Percentiles rank a stretch among this genome's conserved stretches.
Conservation (phyloP, 257 asterid species). For the Penstemon davidsonii region DNA sequence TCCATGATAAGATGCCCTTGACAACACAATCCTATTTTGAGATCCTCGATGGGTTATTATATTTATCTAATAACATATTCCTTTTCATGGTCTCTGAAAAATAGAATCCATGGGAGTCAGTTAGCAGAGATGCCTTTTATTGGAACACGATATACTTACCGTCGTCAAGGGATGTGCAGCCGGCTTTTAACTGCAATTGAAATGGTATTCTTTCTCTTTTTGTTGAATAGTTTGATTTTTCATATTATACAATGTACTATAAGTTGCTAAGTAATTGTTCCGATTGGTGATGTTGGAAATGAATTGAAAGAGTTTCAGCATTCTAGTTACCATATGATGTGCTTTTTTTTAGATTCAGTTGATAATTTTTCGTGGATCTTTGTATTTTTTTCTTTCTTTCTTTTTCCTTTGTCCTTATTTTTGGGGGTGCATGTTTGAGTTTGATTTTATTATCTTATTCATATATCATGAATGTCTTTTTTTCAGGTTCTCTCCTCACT, state of each 20-base stretch:
- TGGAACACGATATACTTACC: constrained; percentile 71
- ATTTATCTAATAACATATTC: not conserved
- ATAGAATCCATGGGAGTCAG: constrained; percentile 79
- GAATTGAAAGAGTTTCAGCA: not conserved
- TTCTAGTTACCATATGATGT: not conserved
- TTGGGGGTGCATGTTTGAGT: constrained; percentile 7
- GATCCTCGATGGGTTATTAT: not conserved
- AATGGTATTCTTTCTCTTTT: constrained; percentile 48
- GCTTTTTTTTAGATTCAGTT: not conserved
- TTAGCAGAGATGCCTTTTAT: constrained; percentile 98
- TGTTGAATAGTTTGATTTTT: constrained; percentile 3
- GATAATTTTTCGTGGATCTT: not conserved
- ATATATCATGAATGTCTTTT: constrained; percentile 28
- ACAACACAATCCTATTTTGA: constrained; percentile 7
- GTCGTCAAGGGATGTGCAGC: constrained; percentile 94
- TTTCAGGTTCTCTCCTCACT: constrained; percentile 73
- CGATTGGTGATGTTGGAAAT: constrained; percentile 10
- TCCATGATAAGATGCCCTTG: not conserved
- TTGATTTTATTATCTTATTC: not conserved
- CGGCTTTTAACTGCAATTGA: constrained; percentile 75
- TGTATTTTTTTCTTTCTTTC: not conserved
- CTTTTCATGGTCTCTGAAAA: constrained; percentile 23
- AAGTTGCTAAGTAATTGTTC: constrained; percentile 10
- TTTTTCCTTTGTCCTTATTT: not conserved
- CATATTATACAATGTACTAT: constrained; percentile 13